Percentiles rank a stretch among this genome's conserved stretches.
Conservation (phyloP, 495 filamentous ascomycete species). For the Penicillium desertorum region DNA sequence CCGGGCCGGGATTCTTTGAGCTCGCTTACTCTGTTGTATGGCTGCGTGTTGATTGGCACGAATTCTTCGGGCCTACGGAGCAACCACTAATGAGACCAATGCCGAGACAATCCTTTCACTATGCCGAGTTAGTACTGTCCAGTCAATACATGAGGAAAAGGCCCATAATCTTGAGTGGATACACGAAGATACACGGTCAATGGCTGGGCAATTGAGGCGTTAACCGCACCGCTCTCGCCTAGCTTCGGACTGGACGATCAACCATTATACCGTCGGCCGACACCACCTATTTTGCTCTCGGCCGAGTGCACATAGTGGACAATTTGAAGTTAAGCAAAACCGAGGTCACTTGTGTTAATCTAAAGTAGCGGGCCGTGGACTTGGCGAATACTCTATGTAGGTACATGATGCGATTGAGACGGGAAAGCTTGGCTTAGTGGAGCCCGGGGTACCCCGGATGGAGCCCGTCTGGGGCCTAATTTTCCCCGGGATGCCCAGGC, state of each 20-base stretch:
- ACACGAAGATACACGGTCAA: neutral
- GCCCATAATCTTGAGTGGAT: neutral
- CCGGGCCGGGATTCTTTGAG: neutral
- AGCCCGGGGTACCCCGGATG: neutral
- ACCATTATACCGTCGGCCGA: neutral
- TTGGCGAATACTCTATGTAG: neutral
- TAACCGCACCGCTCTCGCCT: neutral
- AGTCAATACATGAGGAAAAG: too few relatives aligned
- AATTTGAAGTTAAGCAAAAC: neutral
- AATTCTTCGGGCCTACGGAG: neutral
- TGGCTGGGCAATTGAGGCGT: neutral
- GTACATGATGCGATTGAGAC: neutral
- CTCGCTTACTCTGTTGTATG: neutral
- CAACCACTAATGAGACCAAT: neutral
- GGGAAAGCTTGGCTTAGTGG: neutral
- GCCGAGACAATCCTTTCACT: too few relatives aligned
- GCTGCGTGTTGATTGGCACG: neutral
- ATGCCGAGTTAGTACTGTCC: too few relatives aligned
- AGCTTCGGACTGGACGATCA: neutral
- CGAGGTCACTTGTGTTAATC: neutral
- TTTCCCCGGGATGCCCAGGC: neutral
- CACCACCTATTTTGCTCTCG: neutral
- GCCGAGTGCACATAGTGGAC: neutral
- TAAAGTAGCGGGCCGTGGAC: neutral
- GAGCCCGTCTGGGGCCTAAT: neutral